Base-by-base conservation (phyloP, 768 basidiomycete genomes). In the Paxillus involutus region DNA sequence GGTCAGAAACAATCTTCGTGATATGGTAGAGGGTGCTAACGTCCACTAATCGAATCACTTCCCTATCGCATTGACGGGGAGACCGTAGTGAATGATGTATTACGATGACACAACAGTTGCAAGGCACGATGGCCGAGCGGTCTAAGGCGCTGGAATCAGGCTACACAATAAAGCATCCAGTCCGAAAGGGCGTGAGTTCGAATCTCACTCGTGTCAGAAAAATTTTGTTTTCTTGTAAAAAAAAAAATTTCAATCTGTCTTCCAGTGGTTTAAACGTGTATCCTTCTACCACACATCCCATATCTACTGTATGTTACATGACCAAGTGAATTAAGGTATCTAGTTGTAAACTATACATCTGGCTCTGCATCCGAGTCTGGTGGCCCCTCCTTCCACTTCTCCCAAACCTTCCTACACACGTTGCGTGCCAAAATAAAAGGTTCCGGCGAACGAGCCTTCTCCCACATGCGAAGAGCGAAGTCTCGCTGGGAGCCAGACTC, bases 381-480 rank as follows among this genome's bases (percentile, higher is more conserved):
- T 40, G 66, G 66, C 16, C 66, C 67, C 26, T 68, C 63, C 52
- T 47, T 62, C 63, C 68, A 67, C 54, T 69, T 66, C 61, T 73
- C 68, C 76, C 75, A 76, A 65, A 74, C 71, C 58, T 70, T 68
- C 53, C 66, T 63, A 57, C 68, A 68, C 6, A 72, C 72, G n/a
- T 69, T 75, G n/a, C 67, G 64, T 12, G 71, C 76, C 8, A 80
- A 70, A 44, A 65, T 59, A 43, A 69, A 81, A 0, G 89, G 89
- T 49, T 89, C 85, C 12, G 76, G 74, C 1, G 82, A 80, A 70
- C 73, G 76, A 16, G 85, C 80, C 64, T 86, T 89, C 63, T 86
- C 82, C 80, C 81, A 83, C 14, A 85, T 68, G 4, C 82, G 81
- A 30, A 61, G 61, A 3, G 79, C 83, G 63, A 91, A 81, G 59